Base-by-base conservation (phyloP, 345 rosid genomes). In the Citrus sp. region DNA sequence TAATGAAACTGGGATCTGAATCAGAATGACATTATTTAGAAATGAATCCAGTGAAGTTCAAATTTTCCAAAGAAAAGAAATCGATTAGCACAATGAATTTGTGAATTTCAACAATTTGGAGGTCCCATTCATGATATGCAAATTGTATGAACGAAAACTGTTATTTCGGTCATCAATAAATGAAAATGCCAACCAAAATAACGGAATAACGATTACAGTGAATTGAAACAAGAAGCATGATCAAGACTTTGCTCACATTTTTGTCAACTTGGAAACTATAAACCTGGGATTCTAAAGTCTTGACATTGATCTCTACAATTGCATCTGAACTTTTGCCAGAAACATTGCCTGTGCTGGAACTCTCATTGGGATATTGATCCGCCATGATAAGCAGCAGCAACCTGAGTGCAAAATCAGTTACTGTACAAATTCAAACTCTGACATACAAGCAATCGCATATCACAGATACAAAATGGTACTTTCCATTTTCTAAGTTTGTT, bases 221-320 rank as follows among this genome's bases (percentile, higher is more conserved):
- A 73, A 65, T 24, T 30, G n/a, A 76, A 80, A 40, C 64, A 56
- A 8, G 55, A 67, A 25, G 16, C 32, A 22, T 13, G 34, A 51
- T 55, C 13, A 82, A 67, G 55, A 72, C 2, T 66, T 63, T 66
- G 64, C 93, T 91, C 85, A 96, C 99, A 75, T 90, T 90, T 85
- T 85, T 92, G 60, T 92, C 84, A 77, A 89, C 97, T 75, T 75
- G 84, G 80, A 96, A 92, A 80, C 85, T 87, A 75, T 84, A 87
- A 27, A 88, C 87, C 82, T 81, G 92, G 16, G 99, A 96, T 77
- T 94, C 98, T 58, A 94, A 79, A 12, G 99, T 96, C 89, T 94
- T 96, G 82, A 94, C 81, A 81, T 90, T 93, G 74, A 96, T 86
- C 91, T 91, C 92, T 42, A 96, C 75, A 72, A 76, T 80, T 79